These are phyloP conservation scores for Pseudoperonospora humuli DNA, from an alignment of 352 stramenopile species.

Conservation along the genomic window DNA sequence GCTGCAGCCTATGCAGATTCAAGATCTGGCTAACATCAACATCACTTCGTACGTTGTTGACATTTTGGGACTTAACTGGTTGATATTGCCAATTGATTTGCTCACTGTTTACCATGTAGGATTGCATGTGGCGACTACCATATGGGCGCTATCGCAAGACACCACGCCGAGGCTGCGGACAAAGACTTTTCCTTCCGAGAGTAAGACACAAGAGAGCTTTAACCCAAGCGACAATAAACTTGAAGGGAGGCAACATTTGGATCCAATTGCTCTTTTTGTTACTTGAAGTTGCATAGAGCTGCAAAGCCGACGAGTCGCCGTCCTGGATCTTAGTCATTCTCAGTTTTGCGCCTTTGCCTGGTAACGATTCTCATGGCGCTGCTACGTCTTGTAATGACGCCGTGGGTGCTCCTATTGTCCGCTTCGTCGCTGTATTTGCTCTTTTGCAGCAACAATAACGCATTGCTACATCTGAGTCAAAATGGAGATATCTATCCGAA, in stretches of 20 bases:
- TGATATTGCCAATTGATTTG: slow-evolving; percentile 6
- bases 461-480: neutral
- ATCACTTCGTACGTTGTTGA: slow-evolving; percentile 50
- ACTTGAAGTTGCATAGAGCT: neutral
- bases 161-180: slow-evolving; percentile 62
- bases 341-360: neutral
- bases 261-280: too few species aligned
- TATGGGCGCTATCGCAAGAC: slow-evolving; percentile 70
- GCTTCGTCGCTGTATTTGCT: neutral
- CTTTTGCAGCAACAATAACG: neutral
- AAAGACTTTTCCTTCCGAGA: slow-evolving; percentile 77
- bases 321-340: slow-evolving; percentile 17
- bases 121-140: slow-evolving; percentile 85
- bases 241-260: too few species aligned
- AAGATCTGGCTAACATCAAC: slow-evolving; percentile 43
- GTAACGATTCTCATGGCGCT: slow-evolving; percentile 18
- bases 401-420: slow-evolving; percentile 15
- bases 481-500: neutral
- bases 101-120: slow-evolving; percentile 12
- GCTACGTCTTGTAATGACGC: slow-evolving; percentile 10
- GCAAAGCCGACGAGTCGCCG: slow-evolving; percentile 8
- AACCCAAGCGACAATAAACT: slow-evolving; percentile 9
- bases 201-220: too few species aligned
- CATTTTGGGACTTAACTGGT: neutral
- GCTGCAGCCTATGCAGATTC: slow-evolving; percentile 78